Evolutionary conservation across 768 basidiomycete species (phyloP), one percentile per base, ranked within the genome.

Genomic region (Tulasnella sp.): DNA sequence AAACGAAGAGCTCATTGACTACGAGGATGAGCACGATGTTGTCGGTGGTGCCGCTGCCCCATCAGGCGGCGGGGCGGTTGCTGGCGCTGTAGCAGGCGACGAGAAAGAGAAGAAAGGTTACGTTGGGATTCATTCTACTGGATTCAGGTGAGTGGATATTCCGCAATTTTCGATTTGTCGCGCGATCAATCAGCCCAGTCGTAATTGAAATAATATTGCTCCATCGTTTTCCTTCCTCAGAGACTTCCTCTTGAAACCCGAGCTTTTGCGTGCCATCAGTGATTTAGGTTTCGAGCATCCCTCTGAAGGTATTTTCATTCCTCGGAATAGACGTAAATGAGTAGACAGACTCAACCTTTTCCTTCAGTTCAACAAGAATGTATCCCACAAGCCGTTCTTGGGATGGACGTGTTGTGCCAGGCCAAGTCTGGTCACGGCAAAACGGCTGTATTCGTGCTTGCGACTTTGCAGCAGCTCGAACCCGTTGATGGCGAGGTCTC

Each of bases 231-330:
- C 39, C 32, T 21, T 6, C 60, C 54, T 19, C 65, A 96, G 92
- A 70, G 96, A 99, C 70, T 99, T 99, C 76, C 75, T 99, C 69
- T 75, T 98, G 71, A 99, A 98, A 74, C 90, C 96, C 36, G 96
- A 98, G 69, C 71, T 99, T 60, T 78, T 98, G 65, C 85, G 96
- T 59, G 93, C 96, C 49, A 99, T 99, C 69, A 92, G 89, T 71
- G 96, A 99, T 67, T 76, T 99, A n/a, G 96, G 96, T 69, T 99
- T 99, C 67, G 96, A 99, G 71, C 96, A 99, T 73, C 96, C 96
- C 54, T 98, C 94, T 49, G 96, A 99, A 79, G 96, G 96, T 96
- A 64, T 4, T 37, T 25, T 19, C 52, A 11, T 31, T 52, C 29
- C 27, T 42, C 14, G 15, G 23, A n/a, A n/a, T n/a, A n/a, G n/a